Evolutionary conservation across 2,329 filamentous ascomycete genomes (phyloP), one percentile per base, ranked within the genome.

Genomic region (Diaporthe ampelina): DNA sequence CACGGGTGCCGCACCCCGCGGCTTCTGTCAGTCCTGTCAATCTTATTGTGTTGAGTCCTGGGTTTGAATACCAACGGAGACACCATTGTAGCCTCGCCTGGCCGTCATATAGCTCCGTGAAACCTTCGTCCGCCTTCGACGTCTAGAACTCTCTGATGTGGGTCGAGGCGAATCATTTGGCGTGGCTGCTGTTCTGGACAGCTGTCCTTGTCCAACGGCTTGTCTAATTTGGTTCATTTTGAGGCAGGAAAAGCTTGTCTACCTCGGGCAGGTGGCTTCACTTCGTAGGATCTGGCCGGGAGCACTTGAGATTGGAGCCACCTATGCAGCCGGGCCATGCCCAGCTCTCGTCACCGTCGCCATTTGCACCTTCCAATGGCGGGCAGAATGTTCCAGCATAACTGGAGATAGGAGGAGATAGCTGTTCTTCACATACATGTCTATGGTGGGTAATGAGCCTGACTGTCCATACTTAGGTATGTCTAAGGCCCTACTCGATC

Each of bases 1-100:
- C 48, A 52, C 48, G 48, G 48, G n/a, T 50, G 48, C n/a, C 48
- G n/a, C 45, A 52, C n/a, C n/a, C 48, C 48, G n/a, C 45, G 45
- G 45, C 45, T 19, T 50, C n/a, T 52, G n/a, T 24, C 48, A 24
- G n/a, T 15, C 10, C 48, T 24, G 48, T 6, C 45, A 21, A 19
- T 21, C 45, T 17, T 43, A 3, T 43, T 43, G 15, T 17, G 40
- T 43, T 19, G 15, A 19, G 17, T 43, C 15, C 40, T 43, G 40
- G 15, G 4, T 10, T 0, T 43, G 15, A 43, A 43, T 1, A 7
- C 0, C 40, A 13, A 13, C 37, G 37, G 37, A 40, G 37, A 11
- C 11, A 40, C 11, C 37, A 2, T 7, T 40, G 11, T 40, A 40
- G 37, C 37, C 37, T 40, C 37, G 37, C 11, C 37, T 40, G 37